Base-by-base conservation (phyloP, 371 early-diverging fungal genomes). In the Zopfochytrium polystomum region DNA sequence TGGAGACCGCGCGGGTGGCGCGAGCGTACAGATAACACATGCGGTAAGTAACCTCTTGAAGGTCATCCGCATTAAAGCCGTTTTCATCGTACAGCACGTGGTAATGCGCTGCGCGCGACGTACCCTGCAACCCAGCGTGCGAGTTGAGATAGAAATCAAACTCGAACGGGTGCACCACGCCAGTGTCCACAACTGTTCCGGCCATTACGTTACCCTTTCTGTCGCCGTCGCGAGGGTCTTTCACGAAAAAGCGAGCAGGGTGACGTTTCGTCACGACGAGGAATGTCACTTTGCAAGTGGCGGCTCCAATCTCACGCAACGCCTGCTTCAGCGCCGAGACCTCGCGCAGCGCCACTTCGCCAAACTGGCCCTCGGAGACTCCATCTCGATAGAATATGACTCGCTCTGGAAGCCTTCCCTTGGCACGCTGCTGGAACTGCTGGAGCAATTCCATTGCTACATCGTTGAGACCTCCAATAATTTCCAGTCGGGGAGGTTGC, bases 11-110 rank as follows among this genome's bases (percentile, higher is more conserved):
- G 29, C 87, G 80, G 0, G 88, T 57, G 26, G 67, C 60, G n/a
- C 58, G 9, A 30, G 67, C 61, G 52, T 48, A 66, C 30, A 55
- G 48, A 67, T 89, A 91, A 76, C 95, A 95, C 47, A 93, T 73
- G 27, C 81, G 68, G 70, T 92, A 92, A 0, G 90, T 88, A 9
- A 92, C 78, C 33, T 86, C 82, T 68, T 92, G 88, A 11, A 95
- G 67, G 45, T 68, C 58, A 57, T 92, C 89, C 2, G 88, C 67
- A 9, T 80, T 72, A 50, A 92, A 89, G 4, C 80, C 76, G 73
- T 88, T 88, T 20, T 94, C 93, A 68, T 96, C 91, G 38, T 72
- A 47, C n/a, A 85, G 62, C 2, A 93, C 91, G 52, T 83, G 82
- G 78, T 94, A 96, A 62, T 90, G 87, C 4, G 90, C 86, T 1